Conservation (phyloP, 495 filamentous ascomycete species). For the Arthonia radiata region DNA sequence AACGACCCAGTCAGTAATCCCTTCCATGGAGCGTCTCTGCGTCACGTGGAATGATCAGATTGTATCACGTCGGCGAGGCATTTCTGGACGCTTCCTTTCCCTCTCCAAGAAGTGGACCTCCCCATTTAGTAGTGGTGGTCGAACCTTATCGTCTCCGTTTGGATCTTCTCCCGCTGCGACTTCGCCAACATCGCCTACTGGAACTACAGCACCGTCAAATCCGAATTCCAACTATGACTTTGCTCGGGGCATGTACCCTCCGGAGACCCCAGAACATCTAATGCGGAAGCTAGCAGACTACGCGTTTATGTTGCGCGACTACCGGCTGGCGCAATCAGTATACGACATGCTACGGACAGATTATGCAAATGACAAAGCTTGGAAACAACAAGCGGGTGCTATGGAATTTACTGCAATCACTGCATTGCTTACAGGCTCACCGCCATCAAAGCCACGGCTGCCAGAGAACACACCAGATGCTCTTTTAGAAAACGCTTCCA, state of each 20-base stretch:
- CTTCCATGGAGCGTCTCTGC: conserved; percentile 78
- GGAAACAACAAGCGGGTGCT: conserved; percentile 78
- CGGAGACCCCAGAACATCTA: conserved; percentile 60
- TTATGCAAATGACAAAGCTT: conserved; percentile 85
- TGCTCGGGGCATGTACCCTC: conserved; percentile 53
- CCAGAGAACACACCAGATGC: conserved; percentile 58
- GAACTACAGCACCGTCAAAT: conserved; percentile 17
- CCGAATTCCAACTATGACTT: conserved; percentile 76
- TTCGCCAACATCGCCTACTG: conserved; percentile 17
- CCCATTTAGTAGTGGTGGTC: too few species aligned
- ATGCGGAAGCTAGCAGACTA: conserved; percentile 89
- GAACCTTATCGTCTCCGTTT: too few species aligned
- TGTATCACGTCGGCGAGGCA: conserved; percentile 63
- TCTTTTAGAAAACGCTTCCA: conserved; percentile 71
- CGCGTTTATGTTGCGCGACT: conserved; percentile 87
- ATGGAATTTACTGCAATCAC: conserved; percentile 82
- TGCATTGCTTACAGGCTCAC: conserved; percentile 47
- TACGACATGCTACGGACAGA: conserved; percentile 77
- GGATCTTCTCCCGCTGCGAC: conserved; percentile 27
- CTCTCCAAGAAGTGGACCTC: conserved; percentile 65
- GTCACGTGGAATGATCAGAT: conserved; percentile 94
- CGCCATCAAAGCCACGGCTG: conserved; percentile 45
- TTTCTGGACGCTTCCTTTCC: conserved; percentile 77
- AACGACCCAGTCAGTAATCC: conserved; percentile 73
- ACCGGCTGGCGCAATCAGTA: conserved; percentile 68